Base-by-base conservation (phyloP, 2,329 filamentous ascomycete genomes). In the Cercospora citrullina region DNA sequence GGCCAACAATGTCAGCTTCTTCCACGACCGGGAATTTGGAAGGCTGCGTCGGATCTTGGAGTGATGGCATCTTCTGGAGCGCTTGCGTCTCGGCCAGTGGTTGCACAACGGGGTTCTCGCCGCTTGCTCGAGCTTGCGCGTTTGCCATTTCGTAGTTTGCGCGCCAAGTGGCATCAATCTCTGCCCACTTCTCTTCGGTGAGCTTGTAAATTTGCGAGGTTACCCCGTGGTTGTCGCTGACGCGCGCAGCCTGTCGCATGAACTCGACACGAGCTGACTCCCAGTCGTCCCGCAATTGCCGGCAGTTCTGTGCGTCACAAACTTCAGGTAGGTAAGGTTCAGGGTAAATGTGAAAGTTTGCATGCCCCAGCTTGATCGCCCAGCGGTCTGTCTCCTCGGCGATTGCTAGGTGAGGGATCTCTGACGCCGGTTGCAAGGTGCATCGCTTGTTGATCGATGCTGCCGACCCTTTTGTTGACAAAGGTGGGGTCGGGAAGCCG, bases 1-100 rank as follows among this genome's bases (percentile, higher is more conserved):
- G 94, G 1, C 94, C 94, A 55, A 97, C 93, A 77, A 97, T 96
- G 79, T 96, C 94, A 74, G 94, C 90, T 75, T 97, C 93, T 63
- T 93, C 93, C 33, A 94, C 87, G 73, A 90, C 89, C 26, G 93
- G 93, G 75, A 97, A 97, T 79, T 97, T 97, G 76, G 91, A 90
- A 70, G 91, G 86, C 76, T 84, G 81, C 79, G 85, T 79, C 65
- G 90, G 84, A 76, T 91, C 89, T 70, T 90, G 84, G 73, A 94
- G 86, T 28, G 87, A 85, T 0, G 91, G 90, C 71, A 93, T 87
- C 66, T 87, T 87, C 68, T 87, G 87, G 51, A 90, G 84, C 31
- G 89, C 82, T 67, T 85, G 81, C 36, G 75, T 84, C 77, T 80
- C 85, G 74, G 77, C 81, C 36, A 79, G 70, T 12, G 75, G 69